Base-by-base conservation (phyloP, 1,284 basidiomycete species). In the Coriolopsis trogii region DNA sequence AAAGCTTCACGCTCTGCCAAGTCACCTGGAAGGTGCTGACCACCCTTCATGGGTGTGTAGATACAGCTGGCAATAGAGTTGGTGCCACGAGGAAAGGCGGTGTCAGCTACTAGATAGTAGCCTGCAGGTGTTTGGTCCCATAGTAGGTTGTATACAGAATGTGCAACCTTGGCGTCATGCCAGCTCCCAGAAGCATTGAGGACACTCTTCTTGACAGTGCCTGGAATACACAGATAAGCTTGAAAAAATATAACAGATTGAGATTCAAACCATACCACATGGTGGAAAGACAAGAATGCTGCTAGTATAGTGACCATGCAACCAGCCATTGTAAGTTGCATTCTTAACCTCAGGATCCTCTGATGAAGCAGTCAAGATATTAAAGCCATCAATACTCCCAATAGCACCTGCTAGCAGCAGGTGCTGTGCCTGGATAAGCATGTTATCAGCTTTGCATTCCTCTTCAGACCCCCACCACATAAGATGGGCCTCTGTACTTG, bases 291-390 rank as follows among this genome's bases (percentile, higher is more conserved):
- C 60, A 18, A 71, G 16, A 0, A 71, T 59, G 51, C 41, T 59
- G 50, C 68, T 73, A 2, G 71, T 47, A 31, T 65, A 76, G 49
- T 81, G 78, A 0, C 65, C 68, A 39, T 69, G 66, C 1, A 73
- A 42, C 78, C 78, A 81, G 0, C 77, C 73, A 68, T 79, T 80
- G 53, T 71, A 80, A 5, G 72, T 78, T 1, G 72, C 70, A 66
- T 80, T 79, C 55, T 80, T 73, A 3, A 77, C 63, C 9, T 75
- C 72, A 0, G 58, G 52, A 61, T 81, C 71, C 28, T 49, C 50
- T 1, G 65, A 63, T 2, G 41, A 46, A 9, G 59, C 56, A 0
- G 60, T 53, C 1, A 57, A 53, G 3, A 71, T 41, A 25, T 68
- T 69, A 3, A 71, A 41, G 0, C 69, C 68, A n/a, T n/a, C n/a